phyloP scores from a whole-genome alignment of 345 rosid genomes.

The Rhodamnia argentea region DNA sequence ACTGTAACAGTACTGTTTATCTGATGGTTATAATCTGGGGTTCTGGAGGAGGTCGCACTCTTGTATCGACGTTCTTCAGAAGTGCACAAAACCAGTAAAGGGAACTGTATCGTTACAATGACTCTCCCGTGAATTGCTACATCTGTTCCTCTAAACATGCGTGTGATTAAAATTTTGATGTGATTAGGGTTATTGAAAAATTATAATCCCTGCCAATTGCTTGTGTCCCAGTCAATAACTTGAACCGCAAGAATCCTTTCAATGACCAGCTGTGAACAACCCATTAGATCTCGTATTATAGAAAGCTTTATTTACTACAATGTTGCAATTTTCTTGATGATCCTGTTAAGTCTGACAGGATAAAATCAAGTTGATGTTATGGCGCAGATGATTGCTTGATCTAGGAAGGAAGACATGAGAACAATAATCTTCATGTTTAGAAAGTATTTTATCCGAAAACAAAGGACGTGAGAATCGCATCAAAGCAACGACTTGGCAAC shows the following conservation, averaged over 20 bases:
- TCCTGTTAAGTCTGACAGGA: neutral
- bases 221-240: neutral
- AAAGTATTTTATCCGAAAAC: neutral
- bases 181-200: neutral
- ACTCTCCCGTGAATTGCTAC: neutral
- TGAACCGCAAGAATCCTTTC: neutral
- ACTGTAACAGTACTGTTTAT: neutral
- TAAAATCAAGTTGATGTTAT: neutral
- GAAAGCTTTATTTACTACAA: neutral
- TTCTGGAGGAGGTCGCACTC: neutral
- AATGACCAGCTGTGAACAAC: neutral
- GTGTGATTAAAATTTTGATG: neutral
- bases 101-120: neutral
- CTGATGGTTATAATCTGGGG: neutral
- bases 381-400: neutral
- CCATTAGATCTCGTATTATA: neutral
- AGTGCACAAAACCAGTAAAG: neutral
- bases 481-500: neutral
- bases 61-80: neutral
- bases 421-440: neutral
- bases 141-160: neutral
- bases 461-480: neutral
- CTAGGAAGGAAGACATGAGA: neutral
- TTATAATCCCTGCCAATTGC: neutral
- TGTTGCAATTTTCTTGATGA: neutral